Evolutionary conservation across 2,329 filamentous ascomycete genomes (phyloP).

Genomic region (Colletotrichum trifolii): DNA sequence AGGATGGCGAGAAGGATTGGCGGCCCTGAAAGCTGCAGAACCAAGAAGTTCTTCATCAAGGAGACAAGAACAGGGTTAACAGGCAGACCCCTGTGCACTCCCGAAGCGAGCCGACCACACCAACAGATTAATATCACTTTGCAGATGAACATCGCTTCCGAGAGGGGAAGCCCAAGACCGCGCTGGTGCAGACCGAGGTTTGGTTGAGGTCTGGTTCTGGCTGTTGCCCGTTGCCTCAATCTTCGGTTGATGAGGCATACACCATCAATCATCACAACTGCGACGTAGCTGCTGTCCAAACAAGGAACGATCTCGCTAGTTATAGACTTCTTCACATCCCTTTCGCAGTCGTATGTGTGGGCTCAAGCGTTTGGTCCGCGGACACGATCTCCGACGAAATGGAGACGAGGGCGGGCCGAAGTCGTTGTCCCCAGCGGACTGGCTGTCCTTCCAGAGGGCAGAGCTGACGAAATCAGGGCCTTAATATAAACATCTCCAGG

Average conservation of each 20-base stretch:
- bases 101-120: not conserved
- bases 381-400: too few species aligned
- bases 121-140: not conserved
- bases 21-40: slow-evolving; percentile 5
- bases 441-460: too few species aligned
- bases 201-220: not conserved
- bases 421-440: too few species aligned
- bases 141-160: slow-evolving; percentile 4
- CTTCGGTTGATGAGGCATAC: not conserved
- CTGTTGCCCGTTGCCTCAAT: too few species aligned
- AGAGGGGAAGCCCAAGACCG: slow-evolving; percentile 8
- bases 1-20: slow-evolving; percentile 9
- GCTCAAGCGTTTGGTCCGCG: too few species aligned
- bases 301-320: too few species aligned
- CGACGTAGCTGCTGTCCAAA: too few species aligned
- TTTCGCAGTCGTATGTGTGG: too few species aligned
- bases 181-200: slow-evolving; percentile 9
- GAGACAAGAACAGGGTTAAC: slow-evolving; percentile 1
- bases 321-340: too few species aligned
- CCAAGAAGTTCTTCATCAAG: not conserved
- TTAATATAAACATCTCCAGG: not conserved
- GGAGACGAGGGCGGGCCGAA: too few species aligned
- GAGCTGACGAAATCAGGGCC: not conserved
- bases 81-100: not conserved
- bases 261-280: not conserved